Evolutionary conservation across 108 stramenopile species (phyloP).

Genomic region (Heterococcus sp.): DNA sequence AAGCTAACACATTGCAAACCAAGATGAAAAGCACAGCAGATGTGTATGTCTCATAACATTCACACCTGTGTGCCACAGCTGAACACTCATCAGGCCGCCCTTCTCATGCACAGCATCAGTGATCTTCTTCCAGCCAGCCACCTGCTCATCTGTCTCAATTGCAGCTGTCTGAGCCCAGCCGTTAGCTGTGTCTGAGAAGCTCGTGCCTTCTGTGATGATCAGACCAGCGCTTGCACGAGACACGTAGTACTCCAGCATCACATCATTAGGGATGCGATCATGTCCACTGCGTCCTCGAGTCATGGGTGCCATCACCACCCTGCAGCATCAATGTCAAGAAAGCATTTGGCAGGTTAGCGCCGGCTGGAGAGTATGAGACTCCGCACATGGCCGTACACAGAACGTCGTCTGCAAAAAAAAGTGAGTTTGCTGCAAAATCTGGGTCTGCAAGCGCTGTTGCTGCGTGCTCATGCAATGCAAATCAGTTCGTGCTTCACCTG

Average conservation of each 20-base stretch:
- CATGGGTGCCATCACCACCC: conserved; percentile 61
- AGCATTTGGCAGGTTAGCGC: too few species aligned
- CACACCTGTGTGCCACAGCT: conserved; percentile 20
- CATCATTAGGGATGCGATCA: conserved; percentile 56
- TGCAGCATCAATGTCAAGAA: too few species aligned
- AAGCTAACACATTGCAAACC: too few species aligned
- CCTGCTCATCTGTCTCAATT: conserved; percentile 1
- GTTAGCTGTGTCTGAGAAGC: background rate
- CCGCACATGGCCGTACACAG: too few species aligned
- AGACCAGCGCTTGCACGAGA: background rate
- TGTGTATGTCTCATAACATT: too few species aligned
- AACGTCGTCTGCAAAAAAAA: too few species aligned
- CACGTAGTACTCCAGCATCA: conserved; percentile 5
- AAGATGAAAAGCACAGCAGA: too few species aligned
- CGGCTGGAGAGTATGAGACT: too few species aligned
- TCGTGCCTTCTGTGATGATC: background rate
- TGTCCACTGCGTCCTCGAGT: conserved; percentile 59
- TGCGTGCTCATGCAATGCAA: too few species aligned
- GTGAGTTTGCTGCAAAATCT: too few species aligned
- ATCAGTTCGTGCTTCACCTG: too few species aligned
- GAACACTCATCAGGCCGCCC: background rate
- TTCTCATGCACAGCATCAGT: conserved; percentile 4
- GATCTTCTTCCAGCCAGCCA: conserved; percentile 7
- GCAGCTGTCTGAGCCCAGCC: conserved; percentile 4
- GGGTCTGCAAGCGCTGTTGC: too few species aligned